These are phyloP conservation scores for Penicillium fuscoglaucum DNA, from an alignment of 2,329 filamentous ascomycete genomes.

Conservation along the genomic window DNA sequence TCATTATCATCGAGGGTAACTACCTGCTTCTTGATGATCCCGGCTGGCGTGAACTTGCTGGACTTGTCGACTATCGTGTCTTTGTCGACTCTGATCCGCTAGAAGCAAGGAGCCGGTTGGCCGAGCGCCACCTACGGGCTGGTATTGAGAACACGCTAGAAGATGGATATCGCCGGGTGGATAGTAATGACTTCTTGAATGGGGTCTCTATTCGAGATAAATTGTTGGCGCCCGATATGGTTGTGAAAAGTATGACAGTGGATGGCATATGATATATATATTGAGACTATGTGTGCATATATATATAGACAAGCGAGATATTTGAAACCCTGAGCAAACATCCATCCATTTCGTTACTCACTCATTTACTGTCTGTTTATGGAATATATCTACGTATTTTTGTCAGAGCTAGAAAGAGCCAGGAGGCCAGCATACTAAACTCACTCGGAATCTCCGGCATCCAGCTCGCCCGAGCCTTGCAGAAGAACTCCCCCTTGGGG, in stretches of 20 bases:
- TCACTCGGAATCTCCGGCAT: constrained; percentile 52
- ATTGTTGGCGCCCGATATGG: constrained; percentile 29
- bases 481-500: constrained; percentile 59
- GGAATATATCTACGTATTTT: constrained; percentile 42
- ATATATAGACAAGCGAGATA: not conserved
- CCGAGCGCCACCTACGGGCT: constrained; percentile 40
- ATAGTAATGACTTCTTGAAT: constrained; percentile 43
- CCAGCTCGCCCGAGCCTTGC: constrained; percentile 50
- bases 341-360: constrained; percentile 17
- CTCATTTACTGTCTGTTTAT: constrained; percentile 49
- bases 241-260: constrained; percentile 26
- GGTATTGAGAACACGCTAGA: constrained; percentile 45
- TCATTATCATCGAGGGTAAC: constrained; percentile 26
- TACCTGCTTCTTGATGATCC: constrained; percentile 31
- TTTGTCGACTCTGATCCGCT: constrained; percentile 43
- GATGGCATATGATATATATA: not conserved
- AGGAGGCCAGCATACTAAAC: constrained; percentile 14
- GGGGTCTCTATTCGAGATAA: constrained; percentile 31
- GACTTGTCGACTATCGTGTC: constrained; percentile 44
- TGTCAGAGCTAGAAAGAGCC: constrained; percentile 10
- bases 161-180: constrained; percentile 38
- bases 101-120: constrained; percentile 41
- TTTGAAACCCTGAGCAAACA: not conserved
- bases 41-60: constrained; percentile 36
- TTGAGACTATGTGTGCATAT: not conserved